These are phyloP conservation scores for Tripidium arundinaceum DNA, from an alignment of 202 grass and related monocot species.

Conservation along the genomic window DNA sequence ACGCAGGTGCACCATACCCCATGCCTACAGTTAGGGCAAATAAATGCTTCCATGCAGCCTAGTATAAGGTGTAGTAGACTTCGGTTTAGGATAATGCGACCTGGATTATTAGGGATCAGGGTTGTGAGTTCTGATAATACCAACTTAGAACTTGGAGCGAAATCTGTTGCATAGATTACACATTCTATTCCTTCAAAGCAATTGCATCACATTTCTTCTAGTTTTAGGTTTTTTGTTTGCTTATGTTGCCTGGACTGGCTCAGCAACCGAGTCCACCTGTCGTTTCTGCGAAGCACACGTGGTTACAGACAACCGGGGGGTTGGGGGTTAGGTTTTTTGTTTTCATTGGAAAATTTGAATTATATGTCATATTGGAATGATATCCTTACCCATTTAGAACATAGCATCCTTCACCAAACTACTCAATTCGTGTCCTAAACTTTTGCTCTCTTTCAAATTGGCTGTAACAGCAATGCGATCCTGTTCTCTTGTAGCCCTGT, in stretches of 20 bases:
- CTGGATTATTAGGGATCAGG: background rate
- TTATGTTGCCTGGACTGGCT: background rate
- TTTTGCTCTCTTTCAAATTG: background rate
- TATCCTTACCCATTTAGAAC: background rate
- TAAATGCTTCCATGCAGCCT: background rate
- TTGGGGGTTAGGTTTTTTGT: too few relatives aligned
- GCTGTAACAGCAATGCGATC: background rate
- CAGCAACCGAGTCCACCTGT: background rate
- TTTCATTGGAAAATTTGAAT: background rate
- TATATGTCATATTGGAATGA: background rate
- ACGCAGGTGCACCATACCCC: background rate
- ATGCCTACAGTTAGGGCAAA: background rate
- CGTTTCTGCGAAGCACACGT: too few relatives aligned
- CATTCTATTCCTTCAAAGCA: background rate
- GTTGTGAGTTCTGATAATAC: background rate
- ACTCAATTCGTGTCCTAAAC: background rate
- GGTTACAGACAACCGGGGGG: too few relatives aligned
- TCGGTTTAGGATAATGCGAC: background rate
- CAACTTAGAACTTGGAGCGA: background rate
- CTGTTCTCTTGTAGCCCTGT: background rate
- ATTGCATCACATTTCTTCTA: background rate
- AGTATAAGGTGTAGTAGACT: background rate
- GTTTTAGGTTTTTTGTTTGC: constrained; percentile 10
- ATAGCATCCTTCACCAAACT: background rate
- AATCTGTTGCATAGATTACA: background rate